Evolutionary conservation across 2,329 filamentous ascomycete genomes (phyloP), one percentile per base, ranked within the genome.

Genomic region (Aureobasidium leucospermi): DNA sequence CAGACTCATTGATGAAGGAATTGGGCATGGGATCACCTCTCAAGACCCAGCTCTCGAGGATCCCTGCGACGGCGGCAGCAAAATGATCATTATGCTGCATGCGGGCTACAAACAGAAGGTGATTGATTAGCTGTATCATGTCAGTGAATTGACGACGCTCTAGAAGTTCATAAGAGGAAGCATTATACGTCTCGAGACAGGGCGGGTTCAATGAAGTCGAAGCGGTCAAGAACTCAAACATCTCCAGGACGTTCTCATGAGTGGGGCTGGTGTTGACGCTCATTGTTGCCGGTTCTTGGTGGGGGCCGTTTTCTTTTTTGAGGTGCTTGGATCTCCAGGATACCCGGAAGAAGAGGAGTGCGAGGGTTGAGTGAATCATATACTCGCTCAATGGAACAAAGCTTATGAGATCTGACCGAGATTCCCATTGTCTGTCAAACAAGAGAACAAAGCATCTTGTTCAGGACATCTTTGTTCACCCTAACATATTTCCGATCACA

Each of bases 81-180:
- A 55, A 19, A 15, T 15, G 29, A 23, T 9, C 7, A 7, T 11
- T 8, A 15, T 9, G 43, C 29, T 55, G 51, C 39, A 55, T 43
- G 1, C 23, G 39, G 9, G 51, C 39, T 1, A 55, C 13, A 6
- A 55, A 36, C 4, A 43, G 10, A 3, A 55, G 32, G 39, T 55
- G 51, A 11, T 55, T 55, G 3, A 39, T 28, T 9, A 55, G n/a
- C 29, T 55, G 28, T 4, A 55, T 36, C 51, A 55, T 55, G 39
- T 55, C 51, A 23, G 51, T 55, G 15, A 55, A 55, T 45, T 55
- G 51, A 9, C 51, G 28, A 23, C 51, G 51, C 39, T 55, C 51
- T 8, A 55, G 43, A n/a, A 55, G 23, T 1, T 23, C 19, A 7
- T 15, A 42, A 1, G 39, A 28, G 2, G 15, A 32, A 13, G 29